Conservation (phyloP, 495 filamentous ascomycete species). For the Xylaria palmicola region DNA sequence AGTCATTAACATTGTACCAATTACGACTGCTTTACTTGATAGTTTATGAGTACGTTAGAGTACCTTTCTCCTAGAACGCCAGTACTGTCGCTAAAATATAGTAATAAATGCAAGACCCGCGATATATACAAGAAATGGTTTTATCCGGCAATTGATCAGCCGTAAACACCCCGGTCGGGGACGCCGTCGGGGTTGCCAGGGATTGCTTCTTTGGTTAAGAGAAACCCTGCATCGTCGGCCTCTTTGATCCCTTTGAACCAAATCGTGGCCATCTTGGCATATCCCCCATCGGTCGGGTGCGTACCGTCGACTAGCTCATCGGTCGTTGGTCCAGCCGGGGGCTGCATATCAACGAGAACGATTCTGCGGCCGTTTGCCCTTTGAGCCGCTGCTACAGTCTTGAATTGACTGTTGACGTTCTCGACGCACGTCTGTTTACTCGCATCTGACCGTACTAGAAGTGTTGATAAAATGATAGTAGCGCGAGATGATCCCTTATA, state of each 20-base stretch:
- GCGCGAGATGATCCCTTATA: constrained; percentile 40
- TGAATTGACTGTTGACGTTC: constrained; percentile 41
- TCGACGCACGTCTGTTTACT: constrained; percentile 28
- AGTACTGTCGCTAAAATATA: not conserved
- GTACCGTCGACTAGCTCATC: constrained; percentile 44
- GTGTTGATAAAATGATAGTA: constrained; percentile 50
- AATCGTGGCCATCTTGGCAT: constrained; percentile 51
- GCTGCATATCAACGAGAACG: constrained; percentile 50
- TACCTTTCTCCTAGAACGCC: too few relatives aligned
- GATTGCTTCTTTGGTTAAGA: constrained; percentile 31
- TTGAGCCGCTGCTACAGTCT: constrained; percentile 31
- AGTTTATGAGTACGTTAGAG: too few relatives aligned
- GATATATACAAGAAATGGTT: not conserved
- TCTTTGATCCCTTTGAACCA: constrained; percentile 46
- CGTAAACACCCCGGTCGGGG: constrained; percentile 14
- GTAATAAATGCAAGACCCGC: not conserved
- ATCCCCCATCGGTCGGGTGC: constrained; percentile 50
- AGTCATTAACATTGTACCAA: too few relatives aligned
- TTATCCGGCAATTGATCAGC: not conserved
- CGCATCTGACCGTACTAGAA: constrained; percentile 38
- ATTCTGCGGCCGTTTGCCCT: constrained; percentile 32
- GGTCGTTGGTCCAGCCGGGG: constrained; percentile 25
- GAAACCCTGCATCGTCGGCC: constrained; percentile 25
- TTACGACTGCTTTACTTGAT: too few relatives aligned
- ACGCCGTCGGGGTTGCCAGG: constrained; percentile 37